Evolutionary conservation across 805 yeast species (phyloP), one percentile per base, ranked within the genome.

Genomic region (Candida ovalis): DNA sequence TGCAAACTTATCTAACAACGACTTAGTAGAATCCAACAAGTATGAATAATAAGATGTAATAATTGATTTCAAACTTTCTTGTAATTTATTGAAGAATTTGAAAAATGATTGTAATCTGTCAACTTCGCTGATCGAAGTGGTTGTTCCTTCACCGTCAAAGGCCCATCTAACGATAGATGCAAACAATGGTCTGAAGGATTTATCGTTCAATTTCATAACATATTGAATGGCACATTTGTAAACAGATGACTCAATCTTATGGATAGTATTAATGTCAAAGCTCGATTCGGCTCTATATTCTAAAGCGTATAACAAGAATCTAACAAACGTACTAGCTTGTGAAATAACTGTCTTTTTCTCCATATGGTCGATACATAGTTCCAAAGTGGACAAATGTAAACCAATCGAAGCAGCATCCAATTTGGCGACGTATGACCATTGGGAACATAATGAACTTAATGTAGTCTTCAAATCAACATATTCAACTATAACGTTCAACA

Each of bases 181-280:
- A 69, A 94, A 94, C 62, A 88, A 72, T 18, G 99, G 99, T 62
- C 97, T 81, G 76, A 94, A 94, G 21, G 84, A 80, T 70, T 88
- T 89, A 65, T 94, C 99, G 64, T 94, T 94, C 69, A 94, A 77
- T 68, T 92, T 91, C 84, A 94, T 77, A 18, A 92, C 95, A 56
- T 82, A 84, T 22, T 73, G 73, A 54, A 92, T 80, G 19, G 87
- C 91, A 62, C 90, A 80, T 35, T 77, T 72, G 58, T 86, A 85
- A 62, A 86, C 80, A 10, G 85, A 77, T 18, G 89, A 76, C 63
- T 92, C 98, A 53, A 92, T 80, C 57, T 96, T 78, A 64, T 86
- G 82, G 54, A 87, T 73, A 12, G 96, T 84, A 61, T 88, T 88
- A 54, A 70, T 76, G 59, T 84, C 90, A 62, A 83, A 84, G 22